Evolutionary conservation across 2,329 filamentous ascomycete species (phyloP).

Genomic region (Aureobasidium sp.): DNA sequence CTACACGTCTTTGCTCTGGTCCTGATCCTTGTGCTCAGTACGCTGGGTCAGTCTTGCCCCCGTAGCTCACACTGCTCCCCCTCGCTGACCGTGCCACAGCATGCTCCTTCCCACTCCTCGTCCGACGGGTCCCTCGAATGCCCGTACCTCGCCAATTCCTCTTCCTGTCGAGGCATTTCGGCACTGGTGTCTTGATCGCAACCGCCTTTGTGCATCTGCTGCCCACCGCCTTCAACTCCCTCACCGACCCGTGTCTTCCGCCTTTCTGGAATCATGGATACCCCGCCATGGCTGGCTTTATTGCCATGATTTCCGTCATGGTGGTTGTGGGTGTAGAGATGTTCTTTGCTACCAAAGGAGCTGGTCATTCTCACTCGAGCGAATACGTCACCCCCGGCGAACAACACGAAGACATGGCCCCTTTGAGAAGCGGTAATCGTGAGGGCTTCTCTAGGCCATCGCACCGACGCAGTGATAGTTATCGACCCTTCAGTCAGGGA

Average conservation of each 20-base stretch:
- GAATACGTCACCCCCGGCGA: slow-evolving; percentile 39
- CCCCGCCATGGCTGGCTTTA: slow-evolving; percentile 66
- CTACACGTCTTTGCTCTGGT: slow-evolving; percentile 50
- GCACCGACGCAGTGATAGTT: slow-evolving; percentile 17
- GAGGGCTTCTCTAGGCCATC: not conserved
- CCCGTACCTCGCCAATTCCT: slow-evolving; percentile 50
- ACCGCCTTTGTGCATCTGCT: slow-evolving; percentile 53
- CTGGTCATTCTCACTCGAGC: slow-evolving; percentile 47
- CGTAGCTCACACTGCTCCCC: not conserved
- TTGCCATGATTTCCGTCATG: slow-evolving; percentile 75
- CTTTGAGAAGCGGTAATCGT: not conserved
- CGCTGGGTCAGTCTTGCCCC: slow-evolving; percentile 33
- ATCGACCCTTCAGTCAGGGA: slow-evolving; percentile 22
- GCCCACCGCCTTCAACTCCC: slow-evolving; percentile 51
- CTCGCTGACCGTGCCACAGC: slow-evolving; percentile 28
- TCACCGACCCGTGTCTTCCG: slow-evolving; percentile 60
- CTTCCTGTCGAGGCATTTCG: slow-evolving; percentile 52
- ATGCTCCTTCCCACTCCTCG: slow-evolving; percentile 53
- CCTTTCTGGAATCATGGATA: slow-evolving; percentile 73
- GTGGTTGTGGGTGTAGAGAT: slow-evolving; percentile 80
- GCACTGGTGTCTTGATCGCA: slow-evolving; percentile 48
- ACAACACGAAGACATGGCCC: not conserved
- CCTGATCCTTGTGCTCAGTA: slow-evolving; percentile 48
- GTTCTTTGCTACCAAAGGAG: slow-evolving; percentile 67
- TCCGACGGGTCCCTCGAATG: slow-evolving; percentile 50